Percentiles rank a stretch among this genome's conserved stretches.
phyloP scores from a whole-genome alignment of 257 asterid genomes.

The Solanum pinnatisectum region DNA sequence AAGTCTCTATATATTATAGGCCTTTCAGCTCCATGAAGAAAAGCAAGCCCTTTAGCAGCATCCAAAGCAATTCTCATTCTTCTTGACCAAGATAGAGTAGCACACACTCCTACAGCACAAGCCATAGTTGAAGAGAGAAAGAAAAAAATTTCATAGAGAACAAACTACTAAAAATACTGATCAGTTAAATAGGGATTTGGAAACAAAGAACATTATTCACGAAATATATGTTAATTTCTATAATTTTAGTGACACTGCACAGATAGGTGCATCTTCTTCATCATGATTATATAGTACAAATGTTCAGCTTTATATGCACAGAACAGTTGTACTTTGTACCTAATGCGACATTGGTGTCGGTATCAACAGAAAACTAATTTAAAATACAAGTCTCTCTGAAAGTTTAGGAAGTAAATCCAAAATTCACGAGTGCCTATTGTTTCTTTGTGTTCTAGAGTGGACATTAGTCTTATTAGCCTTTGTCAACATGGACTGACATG shows the following conservation, averaged over 20 bases:
- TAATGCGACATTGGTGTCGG: not conserved
- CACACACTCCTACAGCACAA: constrained; percentile 52
- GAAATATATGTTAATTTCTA: not conserved
- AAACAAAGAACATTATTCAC: not conserved
- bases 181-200: not conserved
- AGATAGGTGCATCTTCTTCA: not conserved
- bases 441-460: not conserved
- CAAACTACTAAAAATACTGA: not conserved
- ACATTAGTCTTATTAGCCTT: not conserved
- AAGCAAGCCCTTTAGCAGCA: constrained; percentile 95
- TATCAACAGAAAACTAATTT: not conserved
- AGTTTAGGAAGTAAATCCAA: not conserved
- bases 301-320: not conserved
- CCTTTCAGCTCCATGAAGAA: constrained; percentile 85
- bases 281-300: not conserved
- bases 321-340: not conserved
- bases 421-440: not conserved
- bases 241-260: not conserved
- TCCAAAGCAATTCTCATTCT: constrained; percentile 87
- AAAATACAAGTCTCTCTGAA: not conserved
- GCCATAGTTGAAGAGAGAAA: not conserved
- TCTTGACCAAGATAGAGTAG: constrained; percentile 61
- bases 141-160: not conserved
- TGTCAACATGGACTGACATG: not conserved
- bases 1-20: constrained; percentile 92